Conservation (phyloP, 805 yeast genomes). For the Barnettozyma populi region DNA sequence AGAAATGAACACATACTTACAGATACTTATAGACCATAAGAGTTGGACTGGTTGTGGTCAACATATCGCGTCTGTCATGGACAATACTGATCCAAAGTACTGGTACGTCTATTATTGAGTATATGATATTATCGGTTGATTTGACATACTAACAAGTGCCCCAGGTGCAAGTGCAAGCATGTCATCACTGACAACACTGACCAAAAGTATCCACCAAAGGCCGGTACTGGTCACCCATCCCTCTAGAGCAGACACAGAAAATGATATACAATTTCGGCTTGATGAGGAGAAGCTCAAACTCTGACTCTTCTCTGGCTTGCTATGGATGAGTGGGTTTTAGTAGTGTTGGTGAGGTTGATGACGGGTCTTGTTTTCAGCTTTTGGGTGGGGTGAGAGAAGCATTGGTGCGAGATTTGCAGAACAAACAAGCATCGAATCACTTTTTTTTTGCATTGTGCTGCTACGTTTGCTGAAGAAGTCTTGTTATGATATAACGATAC, state of each 20-base stretch:
- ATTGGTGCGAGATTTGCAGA: background rate
- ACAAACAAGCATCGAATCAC: too few species aligned
- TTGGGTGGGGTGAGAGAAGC: background rate
- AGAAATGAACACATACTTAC: constrained; percentile 1
- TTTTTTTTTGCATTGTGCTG: too few species aligned
- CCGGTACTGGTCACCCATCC: constrained; percentile 55
- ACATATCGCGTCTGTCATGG: constrained; percentile 54
- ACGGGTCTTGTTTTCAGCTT: background rate
- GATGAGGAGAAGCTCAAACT: too few species aligned
- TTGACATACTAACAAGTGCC: constrained; percentile 22
- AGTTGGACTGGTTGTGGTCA: constrained; percentile 63
- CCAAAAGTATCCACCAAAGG: constrained; percentile 50
- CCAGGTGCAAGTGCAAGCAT: constrained; percentile 44
- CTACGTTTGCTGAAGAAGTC: too few species aligned
- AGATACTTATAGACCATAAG: constrained; percentile 33
- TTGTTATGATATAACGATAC: too few species aligned
- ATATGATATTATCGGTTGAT: too few species aligned
- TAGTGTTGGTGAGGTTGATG: too few species aligned
- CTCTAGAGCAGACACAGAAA: background rate
- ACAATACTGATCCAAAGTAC: constrained; percentile 37
- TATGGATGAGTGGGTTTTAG: too few species aligned
- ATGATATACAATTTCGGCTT: too few species aligned
- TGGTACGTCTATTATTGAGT: constrained; percentile 19
- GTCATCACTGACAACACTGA: constrained; percentile 27
- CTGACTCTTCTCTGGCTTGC: background rate